Percentiles rank a stretch among this genome's conserved stretches.
Evolutionary conservation across 768 basidiomycete genomes (phyloP).

Genomic region (Suillus americanus): DNA sequence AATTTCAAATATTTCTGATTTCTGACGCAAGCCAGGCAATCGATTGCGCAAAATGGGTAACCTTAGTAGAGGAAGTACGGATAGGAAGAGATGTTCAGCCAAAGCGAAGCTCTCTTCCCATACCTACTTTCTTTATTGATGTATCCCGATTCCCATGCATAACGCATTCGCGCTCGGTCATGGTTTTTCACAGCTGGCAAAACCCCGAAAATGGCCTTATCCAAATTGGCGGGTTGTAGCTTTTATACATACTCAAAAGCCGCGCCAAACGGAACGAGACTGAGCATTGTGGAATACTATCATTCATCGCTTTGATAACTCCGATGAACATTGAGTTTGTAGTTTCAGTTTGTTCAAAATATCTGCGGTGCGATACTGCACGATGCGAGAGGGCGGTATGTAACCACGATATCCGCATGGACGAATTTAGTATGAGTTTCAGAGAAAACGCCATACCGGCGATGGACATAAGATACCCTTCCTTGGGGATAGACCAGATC

Average conservation of each 20-base stretch:
- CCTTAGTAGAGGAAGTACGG: neutral
- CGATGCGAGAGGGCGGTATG: neutral
- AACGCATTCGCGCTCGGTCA: neutral
- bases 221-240: neutral
- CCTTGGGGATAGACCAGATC: neutral
- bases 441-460: neutral
- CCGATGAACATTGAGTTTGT: neutral
- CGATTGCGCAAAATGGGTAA: neutral
- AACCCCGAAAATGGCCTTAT: neutral
- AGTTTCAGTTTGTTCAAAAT: neutral
- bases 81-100: conserved; percentile 1
- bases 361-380: neutral
- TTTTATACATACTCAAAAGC: neutral
- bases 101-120: neutral
- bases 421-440: neutral
- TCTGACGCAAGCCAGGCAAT: neutral
- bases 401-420: neutral
- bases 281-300: neutral
- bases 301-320: neutral
- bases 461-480: neutral
- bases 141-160: neutral
- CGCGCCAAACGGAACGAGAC: neutral
- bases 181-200: neutral
- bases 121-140: neutral
- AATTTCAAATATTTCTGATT: neutral